A percentile compares a stretch with the other conserved stretches of the same genome.
phyloP scores from a whole-genome alignment of 129 eudicot genomes.

The Dittrichia graveolens region DNA sequence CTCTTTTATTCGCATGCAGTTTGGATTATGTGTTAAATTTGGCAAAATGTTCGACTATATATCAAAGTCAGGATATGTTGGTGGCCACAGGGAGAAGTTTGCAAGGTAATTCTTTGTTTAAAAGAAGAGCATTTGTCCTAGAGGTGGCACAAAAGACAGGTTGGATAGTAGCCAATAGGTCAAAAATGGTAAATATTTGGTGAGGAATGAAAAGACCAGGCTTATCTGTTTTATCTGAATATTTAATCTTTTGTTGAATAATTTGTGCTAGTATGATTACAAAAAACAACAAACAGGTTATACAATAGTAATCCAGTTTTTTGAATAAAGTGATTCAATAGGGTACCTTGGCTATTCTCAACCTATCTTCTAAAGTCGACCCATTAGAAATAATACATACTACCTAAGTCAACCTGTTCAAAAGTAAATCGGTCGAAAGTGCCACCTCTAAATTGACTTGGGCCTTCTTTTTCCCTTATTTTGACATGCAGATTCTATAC shows the following conservation, averaged over 20 bases:
- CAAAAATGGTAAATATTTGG: background rate
- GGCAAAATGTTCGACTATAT: constrained; percentile 61
- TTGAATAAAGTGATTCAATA: background rate
- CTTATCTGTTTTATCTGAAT: background rate
- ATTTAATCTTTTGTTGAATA: background rate
- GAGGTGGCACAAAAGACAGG: background rate
- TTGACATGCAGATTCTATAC: background rate
- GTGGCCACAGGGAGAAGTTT: constrained; percentile 74
- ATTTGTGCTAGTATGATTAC: background rate
- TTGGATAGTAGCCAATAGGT: background rate
- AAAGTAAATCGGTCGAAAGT: background rate
- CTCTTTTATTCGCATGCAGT: constrained; percentile 43
- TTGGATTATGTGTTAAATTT: constrained; percentile 37
- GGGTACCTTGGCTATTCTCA: background rate
- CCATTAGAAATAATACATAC: background rate
- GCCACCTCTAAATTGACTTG: background rate
- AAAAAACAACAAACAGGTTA: background rate
- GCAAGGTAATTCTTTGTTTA: constrained; percentile 46
- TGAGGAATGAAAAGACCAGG: background rate
- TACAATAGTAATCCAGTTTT: background rate
- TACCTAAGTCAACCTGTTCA: background rate
- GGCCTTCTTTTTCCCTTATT: constrained; percentile 2
- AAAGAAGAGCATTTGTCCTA: background rate
- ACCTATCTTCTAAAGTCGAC: background rate
- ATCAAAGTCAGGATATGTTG: constrained; percentile 53